These are phyloP conservation scores for Clonostachys sp. DNA, from an alignment of 2,329 filamentous ascomycete genomes.

Conservation along the genomic window DNA sequence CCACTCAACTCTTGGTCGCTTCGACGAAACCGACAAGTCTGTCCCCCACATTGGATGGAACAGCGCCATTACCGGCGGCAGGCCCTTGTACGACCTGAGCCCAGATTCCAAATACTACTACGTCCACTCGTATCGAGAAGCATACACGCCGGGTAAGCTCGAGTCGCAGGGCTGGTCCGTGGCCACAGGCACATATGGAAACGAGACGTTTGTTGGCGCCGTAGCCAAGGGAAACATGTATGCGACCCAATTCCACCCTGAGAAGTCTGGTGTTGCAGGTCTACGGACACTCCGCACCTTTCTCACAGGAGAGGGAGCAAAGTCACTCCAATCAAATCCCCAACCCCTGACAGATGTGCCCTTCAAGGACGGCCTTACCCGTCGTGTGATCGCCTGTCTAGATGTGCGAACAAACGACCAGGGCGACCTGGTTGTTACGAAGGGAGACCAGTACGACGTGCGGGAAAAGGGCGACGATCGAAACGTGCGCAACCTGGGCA, in stretches of 20 bases:
- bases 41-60: constrained; percentile 99
- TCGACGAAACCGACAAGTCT: constrained; percentile 73
- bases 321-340: constrained; percentile 33
- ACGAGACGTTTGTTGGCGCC: constrained; percentile 87
- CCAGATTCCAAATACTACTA: constrained; percentile 96
- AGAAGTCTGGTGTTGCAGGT: constrained; percentile 91
- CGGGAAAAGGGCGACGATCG: constrained; percentile 72
- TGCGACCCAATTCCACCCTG: constrained; percentile 94
- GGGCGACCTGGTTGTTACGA: constrained; percentile 94
- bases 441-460: constrained; percentile 98
- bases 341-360: constrained; percentile 7
- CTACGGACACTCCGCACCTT: constrained; percentile 82
- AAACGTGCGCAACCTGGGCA: constrained; percentile 84
- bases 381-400: constrained; percentile 90
- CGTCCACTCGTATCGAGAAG: constrained; percentile 88
- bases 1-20: constrained; percentile 66
- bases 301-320: constrained; percentile 63
- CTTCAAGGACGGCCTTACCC: constrained; percentile 69
- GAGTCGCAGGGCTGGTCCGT: constrained; percentile 85
- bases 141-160: constrained; percentile 68
- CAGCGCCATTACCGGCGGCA: constrained; percentile 63
- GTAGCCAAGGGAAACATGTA: constrained; percentile 81
- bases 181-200: constrained; percentile 84
- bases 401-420: constrained; percentile 93
- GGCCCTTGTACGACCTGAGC: constrained; percentile 68